Evolutionary conservation across 129 eudicot species (phyloP).

Genomic region (Silybum marianum): DNA sequence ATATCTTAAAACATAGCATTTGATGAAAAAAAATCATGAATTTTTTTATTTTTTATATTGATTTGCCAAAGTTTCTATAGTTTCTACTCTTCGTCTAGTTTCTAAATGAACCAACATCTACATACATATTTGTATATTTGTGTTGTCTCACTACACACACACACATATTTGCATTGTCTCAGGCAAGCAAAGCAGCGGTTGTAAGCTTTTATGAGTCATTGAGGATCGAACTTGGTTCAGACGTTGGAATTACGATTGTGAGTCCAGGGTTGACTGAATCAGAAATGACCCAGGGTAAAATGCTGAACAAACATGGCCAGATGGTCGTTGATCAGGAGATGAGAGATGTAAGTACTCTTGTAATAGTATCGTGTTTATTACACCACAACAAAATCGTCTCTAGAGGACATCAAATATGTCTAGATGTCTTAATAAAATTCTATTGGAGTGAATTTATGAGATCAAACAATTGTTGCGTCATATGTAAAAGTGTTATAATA

Average conservation of each 20-base stretch:
- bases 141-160: too few relatives aligned
- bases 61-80: too few relatives aligned
- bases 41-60: too few relatives aligned
- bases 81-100: too few relatives aligned
- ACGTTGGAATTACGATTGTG: conserved; percentile 55
- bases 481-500: too few relatives aligned
- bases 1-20: too few relatives aligned
- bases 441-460: neutral
- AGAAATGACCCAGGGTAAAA: conserved; percentile 58
- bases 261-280: conserved; percentile 63
- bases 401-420: neutral
- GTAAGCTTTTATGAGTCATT: conserved; percentile 57
- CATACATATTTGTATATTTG: too few relatives aligned
- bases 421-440: neutral
- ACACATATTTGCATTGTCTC: neutral
- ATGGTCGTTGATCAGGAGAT: conserved; percentile 53
- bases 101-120: too few relatives aligned
- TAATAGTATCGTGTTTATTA: neutral
- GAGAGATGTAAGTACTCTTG: conserved; percentile 51
- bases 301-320: conserved; percentile 41
- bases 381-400: neutral
- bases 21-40: too few relatives aligned
- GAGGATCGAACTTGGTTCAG: conserved; percentile 51
- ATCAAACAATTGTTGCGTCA: neutral
- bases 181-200: conserved; percentile 76